A percentile compares a stretch with the other conserved stretches of the same genome.
Evolutionary conservation across 179 eudicot genomes (phyloP).

Genomic region (Carnegiea gigantea): DNA sequence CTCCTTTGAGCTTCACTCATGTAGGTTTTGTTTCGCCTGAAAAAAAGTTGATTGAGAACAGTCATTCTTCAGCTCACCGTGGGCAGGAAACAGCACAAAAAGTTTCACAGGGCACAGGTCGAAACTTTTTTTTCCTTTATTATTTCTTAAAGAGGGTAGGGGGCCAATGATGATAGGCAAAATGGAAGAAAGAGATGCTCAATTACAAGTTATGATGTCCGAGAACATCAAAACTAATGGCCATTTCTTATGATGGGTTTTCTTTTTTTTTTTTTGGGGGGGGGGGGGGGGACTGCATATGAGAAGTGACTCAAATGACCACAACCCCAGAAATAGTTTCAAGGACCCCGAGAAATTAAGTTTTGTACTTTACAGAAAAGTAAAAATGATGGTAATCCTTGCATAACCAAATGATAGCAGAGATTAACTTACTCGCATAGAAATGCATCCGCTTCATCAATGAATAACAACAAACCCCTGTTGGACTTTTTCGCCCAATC

Average conservation of each 20-base stretch:
- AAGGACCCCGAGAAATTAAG: not conserved
- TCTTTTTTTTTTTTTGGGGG: not conserved
- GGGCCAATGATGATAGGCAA: too few relatives aligned
- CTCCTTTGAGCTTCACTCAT: conserved; percentile 99
- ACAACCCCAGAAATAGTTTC: not conserved
- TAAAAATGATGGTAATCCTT: not conserved
- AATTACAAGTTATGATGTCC: too few relatives aligned
- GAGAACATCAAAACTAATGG: too few relatives aligned
- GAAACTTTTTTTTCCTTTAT: too few relatives aligned
- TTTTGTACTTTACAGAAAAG: not conserved
- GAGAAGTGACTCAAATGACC: not conserved
- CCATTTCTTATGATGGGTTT: too few relatives aligned
- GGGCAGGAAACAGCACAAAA: not conserved
- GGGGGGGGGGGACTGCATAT: not conserved
- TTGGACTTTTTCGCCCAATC: conserved; percentile 97
- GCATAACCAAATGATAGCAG: not conserved
- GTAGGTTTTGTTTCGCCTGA: conserved; percentile 89
- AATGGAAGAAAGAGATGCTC: too few relatives aligned
- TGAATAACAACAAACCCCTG: conserved; percentile 76
- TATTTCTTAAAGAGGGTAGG: too few relatives aligned
- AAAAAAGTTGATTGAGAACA: conserved; percentile 13
- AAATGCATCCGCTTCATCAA: conserved; percentile 98
- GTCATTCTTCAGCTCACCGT: not conserved
- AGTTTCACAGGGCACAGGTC: too few relatives aligned
- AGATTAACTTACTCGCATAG: conserved; percentile 86